phyloP scores from a whole-genome alignment of 2,329 filamentous ascomycete genomes.

The Fusarium staphyleae region DNA sequence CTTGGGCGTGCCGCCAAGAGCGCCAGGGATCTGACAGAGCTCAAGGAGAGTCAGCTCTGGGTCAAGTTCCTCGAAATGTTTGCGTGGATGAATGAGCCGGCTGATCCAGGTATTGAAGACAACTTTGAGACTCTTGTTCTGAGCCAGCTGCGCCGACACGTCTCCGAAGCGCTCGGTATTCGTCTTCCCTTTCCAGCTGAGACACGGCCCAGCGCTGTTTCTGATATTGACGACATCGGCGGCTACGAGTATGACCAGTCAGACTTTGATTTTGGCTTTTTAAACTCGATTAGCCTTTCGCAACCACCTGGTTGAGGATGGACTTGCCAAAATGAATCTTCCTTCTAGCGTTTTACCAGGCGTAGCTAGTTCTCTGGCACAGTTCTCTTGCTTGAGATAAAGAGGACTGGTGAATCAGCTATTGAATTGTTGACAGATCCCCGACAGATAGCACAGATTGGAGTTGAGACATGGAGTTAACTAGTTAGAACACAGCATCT shows the following conservation, averaged over 20 bases:
- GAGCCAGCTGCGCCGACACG: constrained; percentile 26
- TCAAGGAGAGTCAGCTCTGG: constrained; percentile 28
- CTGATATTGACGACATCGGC: neutral
- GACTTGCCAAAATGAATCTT: too few species aligned
- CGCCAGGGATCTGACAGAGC: constrained; percentile 12
- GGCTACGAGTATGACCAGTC: constrained; percentile 2
- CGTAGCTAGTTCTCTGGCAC: too few species aligned
- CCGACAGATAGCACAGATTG: neutral
- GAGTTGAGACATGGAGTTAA: too few species aligned
- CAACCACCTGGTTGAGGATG: neutral
- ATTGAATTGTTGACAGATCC: too few species aligned
- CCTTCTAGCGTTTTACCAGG: too few species aligned
- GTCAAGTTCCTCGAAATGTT: constrained; percentile 31
- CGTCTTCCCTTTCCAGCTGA: constrained; percentile 25
- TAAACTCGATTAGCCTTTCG: neutral
- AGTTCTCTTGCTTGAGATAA: too few species aligned
- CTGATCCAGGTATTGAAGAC: constrained; percentile 24
- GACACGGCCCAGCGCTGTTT: neutral
- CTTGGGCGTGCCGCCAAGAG: constrained; percentile 20
- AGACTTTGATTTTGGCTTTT: constrained; percentile 6
- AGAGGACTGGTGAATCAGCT: too few species aligned
- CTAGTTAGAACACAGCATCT: neutral
- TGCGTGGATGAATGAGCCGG: constrained; percentile 37
- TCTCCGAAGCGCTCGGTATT: constrained; percentile 27
- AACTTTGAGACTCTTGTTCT: constrained; percentile 30